Evolutionary conservation across 257 asterid species (phyloP).

Genomic region (Solanum tacnaense): DNA sequence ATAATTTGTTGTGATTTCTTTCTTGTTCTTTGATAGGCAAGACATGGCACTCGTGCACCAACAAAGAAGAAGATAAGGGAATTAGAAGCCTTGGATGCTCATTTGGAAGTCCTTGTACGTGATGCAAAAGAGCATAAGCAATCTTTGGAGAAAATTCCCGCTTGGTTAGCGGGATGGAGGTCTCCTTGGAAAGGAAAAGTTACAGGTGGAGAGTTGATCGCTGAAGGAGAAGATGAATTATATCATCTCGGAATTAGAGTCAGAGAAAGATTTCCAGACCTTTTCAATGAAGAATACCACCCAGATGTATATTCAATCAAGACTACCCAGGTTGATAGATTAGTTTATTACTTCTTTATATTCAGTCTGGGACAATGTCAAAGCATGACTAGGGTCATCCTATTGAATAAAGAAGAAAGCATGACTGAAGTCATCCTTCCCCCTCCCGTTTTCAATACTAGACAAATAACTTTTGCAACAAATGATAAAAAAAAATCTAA

Average conservation of each 20-base stretch:
- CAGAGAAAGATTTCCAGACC: slow-evolving; percentile 53
- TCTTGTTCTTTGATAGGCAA: slow-evolving; percentile 41
- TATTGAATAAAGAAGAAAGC: not conserved
- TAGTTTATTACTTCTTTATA: not conserved
- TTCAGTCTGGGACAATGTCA: not conserved
- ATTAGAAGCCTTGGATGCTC: slow-evolving; percentile 53
- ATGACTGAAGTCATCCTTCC: not conserved
- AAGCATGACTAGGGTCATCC: not conserved
- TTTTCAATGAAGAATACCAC: slow-evolving; percentile 71
- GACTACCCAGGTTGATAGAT: slow-evolving; percentile 69
- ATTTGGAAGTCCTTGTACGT: slow-evolving; percentile 43
- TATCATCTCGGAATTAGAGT: slow-evolving; percentile 76
- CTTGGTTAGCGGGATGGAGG: slow-evolving; percentile 77
- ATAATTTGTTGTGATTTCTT: not conserved
- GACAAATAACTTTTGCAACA: not conserved
- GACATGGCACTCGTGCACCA: slow-evolving; percentile 98
- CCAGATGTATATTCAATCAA: slow-evolving; percentile 80
- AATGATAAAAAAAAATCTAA: not conserved
- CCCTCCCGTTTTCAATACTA: not conserved
- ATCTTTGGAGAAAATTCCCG: slow-evolving; percentile 39
- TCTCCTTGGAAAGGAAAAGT: slow-evolving; percentile 91
- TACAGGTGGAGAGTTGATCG: slow-evolving; percentile 78
- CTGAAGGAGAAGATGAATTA: slow-evolving; percentile 79
- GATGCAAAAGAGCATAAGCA: slow-evolving; percentile 38
- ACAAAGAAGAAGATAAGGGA: slow-evolving; percentile 77